These are phyloP conservation scores for Pezicula radicicola DNA, from an alignment of 2,329 filamentous ascomycete species.

Conservation along the genomic window DNA sequence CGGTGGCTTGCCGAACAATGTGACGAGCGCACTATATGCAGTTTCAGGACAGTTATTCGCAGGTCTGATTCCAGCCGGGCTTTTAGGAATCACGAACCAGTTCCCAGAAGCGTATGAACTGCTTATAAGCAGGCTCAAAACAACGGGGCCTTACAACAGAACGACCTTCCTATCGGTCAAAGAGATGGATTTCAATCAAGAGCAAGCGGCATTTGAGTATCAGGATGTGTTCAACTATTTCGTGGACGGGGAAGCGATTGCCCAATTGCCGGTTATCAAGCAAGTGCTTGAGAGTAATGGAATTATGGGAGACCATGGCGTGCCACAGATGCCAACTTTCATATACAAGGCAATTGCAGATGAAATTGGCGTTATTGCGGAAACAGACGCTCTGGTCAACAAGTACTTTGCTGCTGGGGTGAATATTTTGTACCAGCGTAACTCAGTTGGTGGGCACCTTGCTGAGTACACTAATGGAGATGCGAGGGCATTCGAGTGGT, in stretches of 20 bases:
- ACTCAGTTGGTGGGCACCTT: conserved; percentile 39
- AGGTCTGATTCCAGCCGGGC: conserved; percentile 17
- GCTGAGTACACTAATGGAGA: conserved; percentile 31
- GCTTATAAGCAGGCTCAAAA: conserved; percentile 15
- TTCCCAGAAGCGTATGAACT: conserved; percentile 5
- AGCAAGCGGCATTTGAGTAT: conserved; percentile 24
- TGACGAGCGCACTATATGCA: conserved; percentile 31
- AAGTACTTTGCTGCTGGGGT: conserved; percentile 38
- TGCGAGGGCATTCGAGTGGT: conserved; percentile 28
- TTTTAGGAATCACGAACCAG: conserved; percentile 9
- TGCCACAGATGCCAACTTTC: conserved; percentile 43
- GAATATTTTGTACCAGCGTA: conserved; percentile 40
- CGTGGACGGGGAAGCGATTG: conserved; percentile 27
- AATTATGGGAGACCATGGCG: conserved; percentile 29
- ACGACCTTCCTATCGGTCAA: conserved; percentile 29
- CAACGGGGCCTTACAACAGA: conserved; percentile 25
- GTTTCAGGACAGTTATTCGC: conserved; percentile 30
- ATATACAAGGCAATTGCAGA: conserved; percentile 47
- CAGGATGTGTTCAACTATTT: conserved; percentile 40
- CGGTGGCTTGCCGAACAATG: conserved; percentile 43
- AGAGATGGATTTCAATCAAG: conserved; percentile 23
- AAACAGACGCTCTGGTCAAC: conserved; percentile 40
- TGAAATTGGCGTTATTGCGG: conserved; percentile 38
- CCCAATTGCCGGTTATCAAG: conserved; percentile 1
- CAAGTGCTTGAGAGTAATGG: background rate